Evolutionary conservation across 805 yeast genomes (phyloP).

Genomic region (Jamesozyma hellenica): DNA sequence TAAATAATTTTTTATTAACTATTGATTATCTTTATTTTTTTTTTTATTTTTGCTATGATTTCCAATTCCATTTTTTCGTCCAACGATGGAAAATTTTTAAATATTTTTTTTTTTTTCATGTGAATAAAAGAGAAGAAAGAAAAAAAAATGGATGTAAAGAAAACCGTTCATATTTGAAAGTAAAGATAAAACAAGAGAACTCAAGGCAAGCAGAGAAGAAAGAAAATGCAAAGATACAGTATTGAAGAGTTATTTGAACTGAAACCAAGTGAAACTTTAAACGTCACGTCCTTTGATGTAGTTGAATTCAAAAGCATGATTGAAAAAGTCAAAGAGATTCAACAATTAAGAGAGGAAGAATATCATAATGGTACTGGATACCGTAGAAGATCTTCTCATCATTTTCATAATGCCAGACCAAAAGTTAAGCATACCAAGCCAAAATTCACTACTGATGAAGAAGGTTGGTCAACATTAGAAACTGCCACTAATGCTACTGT

Average conservation of each 20-base stretch:
- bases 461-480: slow-evolving; percentile 74
- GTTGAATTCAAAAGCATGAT: slow-evolving; percentile 55
- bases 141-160: no score
- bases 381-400: slow-evolving; percentile 56
- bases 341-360: slow-evolving; percentile 29
- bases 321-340: slow-evolving; percentile 50
- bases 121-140: no score
- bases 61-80: no score
- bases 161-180: no score
- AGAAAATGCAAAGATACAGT: slow-evolving; percentile 37
- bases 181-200: no score
- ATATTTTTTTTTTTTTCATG: no score
- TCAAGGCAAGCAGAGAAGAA: no score
- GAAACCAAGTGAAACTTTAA: slow-evolving; percentile 47
- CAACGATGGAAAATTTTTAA: no score
- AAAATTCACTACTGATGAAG: slow-evolving; percentile 51
- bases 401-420: slow-evolving; percentile 36
- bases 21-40: no score
- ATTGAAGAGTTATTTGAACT: slow-evolving; percentile 56
- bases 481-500: slow-evolving; percentile 27
- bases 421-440: slow-evolving; percentile 48
- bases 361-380: slow-evolving; percentile 30
- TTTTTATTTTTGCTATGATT: no score
- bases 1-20: no score
- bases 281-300: slow-evolving; percentile 49